A percentile compares a stretch with the other conserved stretches of the same genome.
These are phyloP conservation scores for Hypomyces rosellus DNA, from an alignment of 2,329 filamentous ascomycete species.

Conservation along the genomic window DNA sequence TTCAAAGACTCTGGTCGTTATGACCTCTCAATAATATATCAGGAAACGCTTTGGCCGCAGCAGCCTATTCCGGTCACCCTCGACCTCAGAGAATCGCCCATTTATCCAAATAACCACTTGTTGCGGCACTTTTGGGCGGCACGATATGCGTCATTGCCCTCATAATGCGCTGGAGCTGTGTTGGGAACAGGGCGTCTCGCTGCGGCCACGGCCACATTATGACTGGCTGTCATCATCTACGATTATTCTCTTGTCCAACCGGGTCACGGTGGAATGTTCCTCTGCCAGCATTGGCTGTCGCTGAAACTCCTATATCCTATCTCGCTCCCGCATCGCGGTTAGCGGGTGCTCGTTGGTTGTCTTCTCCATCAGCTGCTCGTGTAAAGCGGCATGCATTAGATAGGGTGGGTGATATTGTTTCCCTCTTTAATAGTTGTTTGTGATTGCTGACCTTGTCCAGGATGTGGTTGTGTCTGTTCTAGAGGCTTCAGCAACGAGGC, in stretches of 20 bases:
- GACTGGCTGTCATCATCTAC: neutral
- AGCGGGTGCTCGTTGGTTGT: constrained; percentile 21
- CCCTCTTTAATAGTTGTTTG: neutral
- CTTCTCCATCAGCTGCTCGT: constrained; percentile 23
- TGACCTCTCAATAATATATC: neutral
- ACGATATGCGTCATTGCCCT: constrained; percentile 12
- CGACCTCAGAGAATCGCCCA: neutral
- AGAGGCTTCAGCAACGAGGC: constrained; percentile 82
- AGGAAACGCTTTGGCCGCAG: constrained; percentile 14
- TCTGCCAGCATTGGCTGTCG: neutral
- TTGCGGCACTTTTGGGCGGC: constrained; percentile 1
- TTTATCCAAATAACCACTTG: neutral
- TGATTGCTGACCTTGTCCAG: constrained; percentile 32
- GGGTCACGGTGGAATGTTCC: neutral
- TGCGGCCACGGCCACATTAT: constrained; percentile 17
- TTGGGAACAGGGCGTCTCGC: constrained; percentile 33
- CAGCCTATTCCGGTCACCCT: neutral
- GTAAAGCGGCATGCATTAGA: constrained; percentile 27
- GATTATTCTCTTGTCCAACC: neutral
- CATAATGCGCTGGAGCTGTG: constrained; percentile 35
- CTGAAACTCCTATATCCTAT: neutral
- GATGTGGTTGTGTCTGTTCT: constrained; percentile 84
- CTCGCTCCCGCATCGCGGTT: constrained; percentile 4
- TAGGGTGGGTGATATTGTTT: constrained; percentile 18
- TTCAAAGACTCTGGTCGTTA: neutral